Conservation (phyloP, 73 alveolate species). For the Paramecium sonneborni region DNA sequence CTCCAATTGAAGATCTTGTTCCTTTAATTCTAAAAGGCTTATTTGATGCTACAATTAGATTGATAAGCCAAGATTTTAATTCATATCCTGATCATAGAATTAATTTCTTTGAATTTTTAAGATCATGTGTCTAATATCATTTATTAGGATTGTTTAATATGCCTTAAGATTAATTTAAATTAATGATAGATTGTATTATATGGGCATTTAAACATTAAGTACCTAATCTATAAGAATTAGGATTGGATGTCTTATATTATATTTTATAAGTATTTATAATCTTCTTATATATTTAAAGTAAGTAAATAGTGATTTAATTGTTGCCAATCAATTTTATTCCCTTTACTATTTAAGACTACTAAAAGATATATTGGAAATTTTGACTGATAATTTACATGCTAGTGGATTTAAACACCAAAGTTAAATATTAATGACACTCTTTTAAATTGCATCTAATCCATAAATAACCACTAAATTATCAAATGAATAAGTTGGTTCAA, state of each 20-base stretch:
- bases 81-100: constrained; percentile 95
- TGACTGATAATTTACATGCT: constrained; percentile 79
- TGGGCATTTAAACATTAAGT: constrained; percentile 90
- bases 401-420: constrained; percentile 55
- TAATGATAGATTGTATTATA: constrained; percentile 89
- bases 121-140: constrained; percentile 81
- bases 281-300: not conserved
- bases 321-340: constrained; percentile 31
- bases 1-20: constrained; percentile 75
- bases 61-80: constrained; percentile 88
- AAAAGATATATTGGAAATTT: constrained; percentile 71
- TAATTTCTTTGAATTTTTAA: constrained; percentile 88
- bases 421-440: not conserved
- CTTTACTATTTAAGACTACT: constrained; percentile 70
- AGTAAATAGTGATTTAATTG: not conserved
- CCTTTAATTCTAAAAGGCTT: constrained; percentile 80
- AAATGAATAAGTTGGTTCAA: not conserved
- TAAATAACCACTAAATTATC: not conserved
- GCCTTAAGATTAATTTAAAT: constrained; percentile 84
- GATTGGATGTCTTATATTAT: constrained; percentile 86
- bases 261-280: constrained; percentile 69
- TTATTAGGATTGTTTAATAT: constrained; percentile 86
- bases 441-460: not conserved
- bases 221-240: constrained; percentile 89
- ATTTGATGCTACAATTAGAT: constrained; percentile 83